These are phyloP conservation scores for Umbelopsis isabellina DNA, from an alignment of 192 early-diverging fungal genomes.

Conservation along the genomic window DNA sequence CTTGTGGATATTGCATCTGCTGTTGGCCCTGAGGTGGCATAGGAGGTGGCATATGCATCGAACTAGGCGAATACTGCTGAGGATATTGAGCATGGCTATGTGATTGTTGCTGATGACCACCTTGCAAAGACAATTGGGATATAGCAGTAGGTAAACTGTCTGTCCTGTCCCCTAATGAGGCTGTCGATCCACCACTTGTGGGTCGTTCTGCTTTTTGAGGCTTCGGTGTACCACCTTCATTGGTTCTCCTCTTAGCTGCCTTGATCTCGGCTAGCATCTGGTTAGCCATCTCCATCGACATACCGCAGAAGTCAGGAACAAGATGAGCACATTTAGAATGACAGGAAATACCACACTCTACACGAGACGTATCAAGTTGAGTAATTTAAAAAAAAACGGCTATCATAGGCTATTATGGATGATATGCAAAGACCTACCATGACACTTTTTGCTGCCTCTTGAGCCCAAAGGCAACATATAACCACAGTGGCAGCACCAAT, in stretches of 20 bases:
- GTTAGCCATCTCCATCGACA: constrained; percentile 84
- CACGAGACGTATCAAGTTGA: constrained; percentile 21
- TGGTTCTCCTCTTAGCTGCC: constrained; percentile 50
- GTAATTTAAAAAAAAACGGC: not conserved
- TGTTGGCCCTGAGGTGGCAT: constrained; percentile 38
- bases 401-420: not conserved
- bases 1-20: constrained; percentile 33
- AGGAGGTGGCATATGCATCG: constrained; percentile 47
- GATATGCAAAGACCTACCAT: constrained; percentile 38
- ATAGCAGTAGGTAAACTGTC: not conserved
- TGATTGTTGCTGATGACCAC: constrained; percentile 47
- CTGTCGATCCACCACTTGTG: constrained; percentile 43
- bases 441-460: constrained; percentile 56
- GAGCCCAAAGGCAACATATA: constrained; percentile 90
- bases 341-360: constrained; percentile 82
- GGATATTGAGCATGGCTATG: constrained; percentile 49
- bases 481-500: constrained; percentile 99
- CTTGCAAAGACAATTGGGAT: constrained; percentile 24
- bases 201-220: constrained; percentile 28
- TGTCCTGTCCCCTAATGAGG: constrained; percentile 34
- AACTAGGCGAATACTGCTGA: constrained; percentile 42
- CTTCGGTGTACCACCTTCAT: constrained; percentile 35
- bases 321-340: constrained; percentile 84
- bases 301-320: constrained; percentile 93
- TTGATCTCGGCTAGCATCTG: constrained; percentile 88